These are phyloP conservation scores for Acanthamoeba triangularis DNA, from an alignment of 208 protist genomes.

Conservation along the genomic window DNA sequence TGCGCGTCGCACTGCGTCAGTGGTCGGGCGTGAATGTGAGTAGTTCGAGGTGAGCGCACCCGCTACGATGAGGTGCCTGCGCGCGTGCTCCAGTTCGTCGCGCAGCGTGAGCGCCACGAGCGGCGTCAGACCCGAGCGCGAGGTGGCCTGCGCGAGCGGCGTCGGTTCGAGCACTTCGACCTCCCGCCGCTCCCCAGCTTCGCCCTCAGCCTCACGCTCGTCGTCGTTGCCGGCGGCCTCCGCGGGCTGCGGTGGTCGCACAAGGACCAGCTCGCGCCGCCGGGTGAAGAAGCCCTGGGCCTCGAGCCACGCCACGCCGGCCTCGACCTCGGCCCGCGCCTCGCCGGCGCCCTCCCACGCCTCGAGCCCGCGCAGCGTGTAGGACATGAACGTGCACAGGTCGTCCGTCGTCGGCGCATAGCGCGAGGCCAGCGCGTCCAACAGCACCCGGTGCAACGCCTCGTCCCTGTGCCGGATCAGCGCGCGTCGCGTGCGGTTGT, in stretches of 20 bases:
- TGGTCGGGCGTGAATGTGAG: no score
- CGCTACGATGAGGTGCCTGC: background rate
- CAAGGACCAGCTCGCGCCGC: no score
- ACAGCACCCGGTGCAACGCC: background rate
- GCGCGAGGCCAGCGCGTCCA: constrained; percentile 7
- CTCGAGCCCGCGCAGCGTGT: constrained; percentile 18
- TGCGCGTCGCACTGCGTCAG: background rate
- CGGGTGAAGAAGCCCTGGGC: background rate
- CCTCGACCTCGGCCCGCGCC: background rate
- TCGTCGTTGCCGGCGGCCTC: no score
- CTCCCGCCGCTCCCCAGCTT: no score
- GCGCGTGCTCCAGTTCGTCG: constrained; percentile 5
- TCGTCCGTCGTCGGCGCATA: background rate
- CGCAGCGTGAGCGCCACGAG: background rate
- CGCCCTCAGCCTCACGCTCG: no score
- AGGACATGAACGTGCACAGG: background rate
- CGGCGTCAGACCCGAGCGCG: background rate
- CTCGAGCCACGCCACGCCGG: background rate
- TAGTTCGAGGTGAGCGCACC: background rate
- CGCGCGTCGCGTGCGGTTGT: no score
- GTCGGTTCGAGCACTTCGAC: background rate
- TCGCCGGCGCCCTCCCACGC: background rate
- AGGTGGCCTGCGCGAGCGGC: background rate
- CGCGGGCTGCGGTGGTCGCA: background rate
- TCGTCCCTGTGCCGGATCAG: background rate